Evolutionary conservation across 768 basidiomycete species (phyloP).

Genomic region (Paxillus rubicundulus): DNA sequence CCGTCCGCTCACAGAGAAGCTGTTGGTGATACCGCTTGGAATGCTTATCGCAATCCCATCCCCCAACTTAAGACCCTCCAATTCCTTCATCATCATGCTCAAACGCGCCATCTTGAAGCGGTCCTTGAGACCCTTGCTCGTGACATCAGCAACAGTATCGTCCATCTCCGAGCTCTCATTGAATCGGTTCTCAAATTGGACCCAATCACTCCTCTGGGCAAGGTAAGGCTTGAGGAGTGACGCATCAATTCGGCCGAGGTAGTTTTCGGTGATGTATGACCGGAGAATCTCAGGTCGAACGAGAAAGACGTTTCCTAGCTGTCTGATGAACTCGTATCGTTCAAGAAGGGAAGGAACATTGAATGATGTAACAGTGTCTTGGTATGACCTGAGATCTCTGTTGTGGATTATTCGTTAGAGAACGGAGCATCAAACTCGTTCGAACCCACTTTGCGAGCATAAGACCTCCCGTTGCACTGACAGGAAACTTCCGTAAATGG

Average conservation of each 20-base stretch:
- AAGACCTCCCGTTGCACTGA: slow-evolving; percentile 93
- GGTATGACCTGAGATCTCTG: slow-evolving; percentile 95
- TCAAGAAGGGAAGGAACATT: slow-evolving; percentile 81
- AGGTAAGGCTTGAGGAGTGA: slow-evolving; percentile 87
- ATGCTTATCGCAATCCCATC: slow-evolving; percentile 61
- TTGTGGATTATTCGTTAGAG: background rate
- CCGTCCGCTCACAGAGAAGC: slow-evolving; percentile 48
- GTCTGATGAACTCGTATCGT: slow-evolving; percentile 96
- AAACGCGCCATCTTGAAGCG: slow-evolving; percentile 64
- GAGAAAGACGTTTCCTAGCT: slow-evolving; percentile 95
- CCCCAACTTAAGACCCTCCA: slow-evolving; percentile 62
- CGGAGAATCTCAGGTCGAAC: slow-evolving; percentile 93
- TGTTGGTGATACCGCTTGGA: slow-evolving; percentile 54
- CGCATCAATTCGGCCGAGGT: slow-evolving; percentile 89
- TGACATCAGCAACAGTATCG: slow-evolving; percentile 40
- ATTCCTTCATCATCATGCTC: slow-evolving; percentile 85
- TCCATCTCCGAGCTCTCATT: slow-evolving; percentile 52
- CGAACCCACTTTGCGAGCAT: slow-evolving; percentile 91
- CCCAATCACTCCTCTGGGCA: slow-evolving; percentile 87
- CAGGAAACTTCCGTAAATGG: slow-evolving; percentile 93
- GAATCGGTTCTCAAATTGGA: slow-evolving; percentile 78
- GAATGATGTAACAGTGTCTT: slow-evolving; percentile 85
- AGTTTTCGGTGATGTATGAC: slow-evolving; percentile 92
- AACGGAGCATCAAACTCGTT: background rate
- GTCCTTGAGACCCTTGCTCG: slow-evolving; percentile 50